phyloP scores from a whole-genome alignment of 768 basidiomycete genomes.

The Tylopilus rubrobrunneus region DNA sequence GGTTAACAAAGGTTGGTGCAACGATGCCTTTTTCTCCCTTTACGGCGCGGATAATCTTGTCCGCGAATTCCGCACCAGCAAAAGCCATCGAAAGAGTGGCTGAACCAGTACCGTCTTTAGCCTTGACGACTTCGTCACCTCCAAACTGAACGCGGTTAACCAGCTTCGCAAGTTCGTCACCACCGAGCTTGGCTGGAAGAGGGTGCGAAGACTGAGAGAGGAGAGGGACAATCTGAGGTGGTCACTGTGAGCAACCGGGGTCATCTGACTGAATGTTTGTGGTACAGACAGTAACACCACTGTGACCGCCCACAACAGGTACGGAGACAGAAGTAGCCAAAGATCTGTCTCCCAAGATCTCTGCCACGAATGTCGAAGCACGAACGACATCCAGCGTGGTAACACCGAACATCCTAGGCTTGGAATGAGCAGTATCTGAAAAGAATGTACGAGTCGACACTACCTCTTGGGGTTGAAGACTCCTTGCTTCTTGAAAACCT shows the following conservation, averaged over 20 bases:
- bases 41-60: slow-evolving; percentile 76
- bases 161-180: slow-evolving; percentile 52
- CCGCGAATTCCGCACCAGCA: slow-evolving; percentile 87
- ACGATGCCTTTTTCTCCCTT: slow-evolving; percentile 87
- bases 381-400: slow-evolving; percentile 98
- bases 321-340: slow-evolving; percentile 62
- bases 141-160: slow-evolving; percentile 91
- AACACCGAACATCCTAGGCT: slow-evolving; percentile 85
- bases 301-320: slow-evolving; percentile 94
- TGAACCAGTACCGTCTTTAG: slow-evolving; percentile 87
- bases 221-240: slow-evolving; percentile 77
- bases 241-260: slow-evolving; percentile 6
- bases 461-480: slow-evolving; percentile 92
- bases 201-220: slow-evolving; percentile 86
- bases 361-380: slow-evolving; percentile 92
- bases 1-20: slow-evolving; percentile 81
- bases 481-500: slow-evolving; percentile 90
- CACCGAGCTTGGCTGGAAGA: slow-evolving; percentile 55
- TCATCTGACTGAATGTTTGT: not conserved
- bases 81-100: slow-evolving; percentile 98
- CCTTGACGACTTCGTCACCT: slow-evolving; percentile 97
- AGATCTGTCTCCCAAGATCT: slow-evolving; percentile 63
- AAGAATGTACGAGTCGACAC: slow-evolving; percentile 5
- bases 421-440: not conserved
- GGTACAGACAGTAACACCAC: slow-evolving; percentile 73